Evolutionary conservation across 768 basidiomycete genomes (phyloP).

Genomic region (Tremella yokohamensis): DNA sequence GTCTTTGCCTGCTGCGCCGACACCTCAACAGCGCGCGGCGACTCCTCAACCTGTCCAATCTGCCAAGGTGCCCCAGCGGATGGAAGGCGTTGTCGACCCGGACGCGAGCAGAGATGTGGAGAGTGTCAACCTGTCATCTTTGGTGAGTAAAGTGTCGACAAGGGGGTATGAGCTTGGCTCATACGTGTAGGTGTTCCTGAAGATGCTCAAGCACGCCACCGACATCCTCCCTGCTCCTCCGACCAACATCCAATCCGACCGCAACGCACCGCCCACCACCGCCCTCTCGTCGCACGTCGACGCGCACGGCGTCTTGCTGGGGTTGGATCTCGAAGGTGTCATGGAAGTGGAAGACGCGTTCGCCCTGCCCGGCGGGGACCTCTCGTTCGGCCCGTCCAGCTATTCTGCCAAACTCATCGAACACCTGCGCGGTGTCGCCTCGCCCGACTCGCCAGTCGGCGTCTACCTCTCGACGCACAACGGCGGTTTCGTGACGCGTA

Average conservation of each 20-base stretch:
- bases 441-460: slow-evolving; percentile 86
- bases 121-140: slow-evolving; percentile 53
- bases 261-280: slow-evolving; percentile 41
- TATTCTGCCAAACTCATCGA: slow-evolving; percentile 74
- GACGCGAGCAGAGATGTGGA: slow-evolving; percentile 81
- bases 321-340: slow-evolving; percentile 84
- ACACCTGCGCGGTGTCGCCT: slow-evolving; percentile 76
- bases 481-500: slow-evolving; percentile 42
- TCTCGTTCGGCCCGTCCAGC: not conserved
- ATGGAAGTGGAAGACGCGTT: slow-evolving; percentile 64
- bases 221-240: slow-evolving; percentile 61
- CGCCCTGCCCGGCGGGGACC: slow-evolving; percentile 40
- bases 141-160: slow-evolving; percentile 11
- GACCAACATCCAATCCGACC: slow-evolving; percentile 29
- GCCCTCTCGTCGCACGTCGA: slow-evolving; percentile 40
- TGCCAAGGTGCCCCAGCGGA: slow-evolving; percentile 77
- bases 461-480: slow-evolving; percentile 84
- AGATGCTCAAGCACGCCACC: slow-evolving; percentile 87
- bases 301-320: slow-evolving; percentile 79
- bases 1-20: slow-evolving; percentile 51
- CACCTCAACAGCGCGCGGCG: slow-evolving; percentile 54
- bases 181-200: slow-evolving; percentile 56
- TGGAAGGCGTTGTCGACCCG: slow-evolving; percentile 89
- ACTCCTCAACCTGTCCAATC: slow-evolving; percentile 60
- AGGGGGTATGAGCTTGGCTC: slow-evolving; percentile 3